Evolutionary conservation across 129 eudicot species (phyloP), one percentile per base, ranked within the genome.

Genomic region (Artemisia tridentata): DNA sequence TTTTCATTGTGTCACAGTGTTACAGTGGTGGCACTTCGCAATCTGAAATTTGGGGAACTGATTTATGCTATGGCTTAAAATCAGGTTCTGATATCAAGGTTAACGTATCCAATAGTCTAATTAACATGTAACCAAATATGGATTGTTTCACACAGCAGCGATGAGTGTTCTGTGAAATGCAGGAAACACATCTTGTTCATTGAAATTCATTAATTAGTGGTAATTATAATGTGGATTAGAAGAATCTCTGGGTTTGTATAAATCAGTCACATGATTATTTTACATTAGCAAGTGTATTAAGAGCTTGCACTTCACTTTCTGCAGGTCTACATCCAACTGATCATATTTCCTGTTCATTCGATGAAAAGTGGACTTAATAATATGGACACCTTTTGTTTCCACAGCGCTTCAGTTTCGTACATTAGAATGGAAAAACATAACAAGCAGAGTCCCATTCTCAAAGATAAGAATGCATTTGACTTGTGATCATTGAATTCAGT

Each of bases 401-500:
- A 77, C 88, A 17, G 18, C 80, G 1, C 85, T 84, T 27, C 63
- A 80, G 77, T 73, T 77, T 77, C 78, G 21, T 77, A 80, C 43
- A 73, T 75, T 59, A 77, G 69, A 80, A 65, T 21, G 85, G 83
- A 16, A 69, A 16, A 69, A 73, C 56, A 47, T 31, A 66, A 18
- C 75, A 84, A 63, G 83, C 88, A 3, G 82, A 84, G 73, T 63
- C 19, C 2, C 21, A 73, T 65, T 68, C 74, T 58, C 58, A 45
- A 16, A 38, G 59, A 73, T 54, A 74, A 73, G 74, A 78, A 58
- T 25, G 78, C 65, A 17, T 77, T 77, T 55, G 85, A 73, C 77
- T 56, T 69, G 67, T 84, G 84, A n/a, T 72, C 81, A 59, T 77
- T 74, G 82, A 84, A 84, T 43, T 78, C 84, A n/a, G 43, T 84